Base-by-base conservation (phyloP, 108 stramenopile species). In the Bacterosira constricta region DNA sequence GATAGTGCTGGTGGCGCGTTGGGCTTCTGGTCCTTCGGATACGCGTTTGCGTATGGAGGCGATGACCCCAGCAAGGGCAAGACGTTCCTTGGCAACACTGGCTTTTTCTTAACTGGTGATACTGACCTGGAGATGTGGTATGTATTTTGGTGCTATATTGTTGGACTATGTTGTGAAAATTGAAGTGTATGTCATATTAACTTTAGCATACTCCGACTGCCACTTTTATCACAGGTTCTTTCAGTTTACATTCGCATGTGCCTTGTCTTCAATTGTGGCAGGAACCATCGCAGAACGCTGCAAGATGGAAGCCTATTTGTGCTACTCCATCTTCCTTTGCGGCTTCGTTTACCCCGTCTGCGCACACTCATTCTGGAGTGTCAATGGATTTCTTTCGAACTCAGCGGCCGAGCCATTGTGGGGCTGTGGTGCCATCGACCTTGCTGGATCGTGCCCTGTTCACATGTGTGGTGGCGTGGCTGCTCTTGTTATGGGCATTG, bases 1-100 rank as follows among this genome's bases (percentile, higher is more conserved):
- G 95, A 95, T 68, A 81, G 88, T 5, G 90, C 85, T 64, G 85
- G 92, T 68, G 92, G 91, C 20, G 95, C 95, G 37, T 32, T 95
- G 53, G 84, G 84, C 64, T 96, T 88, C 79, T 97, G 89, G 86
- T 63, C 83, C 17, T 27, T 95, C 49, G 96, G 96, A 17, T 96
- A 80, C 54, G 95, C 85, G 15, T 86, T 96, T 36, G 89, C 95
- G 4, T 96, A 90, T 76, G 95, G 86, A 8, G 76, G 73, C 20
- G 41, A 71, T 37, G 44, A 47, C 20, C 38, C 27, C 0, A 60
- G 31, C 36, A 71, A 63, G 9, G 57, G 58, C 29, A 63, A 45
- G 62, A 63, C 75, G 46, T 92, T 94, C 81, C 90, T 96, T 55
- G 92, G 95, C 56, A 76, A 51, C 36, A 25, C 30, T 6, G 74